Percentiles rank a stretch among this genome's conserved stretches.
These are phyloP conservation scores for Magnusiomyces suaveolens DNA, from an alignment of 1,139 yeast genomes.

Conservation along the genomic window DNA sequence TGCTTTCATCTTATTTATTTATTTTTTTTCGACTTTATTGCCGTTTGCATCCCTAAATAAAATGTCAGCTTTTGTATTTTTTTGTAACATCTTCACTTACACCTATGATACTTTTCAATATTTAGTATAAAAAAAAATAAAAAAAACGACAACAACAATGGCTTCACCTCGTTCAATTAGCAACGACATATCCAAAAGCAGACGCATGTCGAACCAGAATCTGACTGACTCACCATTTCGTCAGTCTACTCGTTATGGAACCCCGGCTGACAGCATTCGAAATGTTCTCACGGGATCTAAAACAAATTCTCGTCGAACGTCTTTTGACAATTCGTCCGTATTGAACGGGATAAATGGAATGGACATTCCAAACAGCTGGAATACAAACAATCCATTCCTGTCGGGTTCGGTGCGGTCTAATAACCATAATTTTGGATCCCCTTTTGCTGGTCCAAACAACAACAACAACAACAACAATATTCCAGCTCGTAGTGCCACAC, in stretches of 20 bases:
- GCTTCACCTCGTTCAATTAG: slow-evolving; percentile 14
- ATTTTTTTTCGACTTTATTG: not conserved
- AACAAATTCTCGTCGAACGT: slow-evolving; percentile 11
- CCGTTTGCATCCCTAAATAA: not conserved
- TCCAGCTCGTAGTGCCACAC: slow-evolving; percentile 9
- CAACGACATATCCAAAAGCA: not conserved
- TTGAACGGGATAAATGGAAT: not conserved
- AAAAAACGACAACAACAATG: no score
- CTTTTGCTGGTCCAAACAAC: not conserved
- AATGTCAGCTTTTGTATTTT: not conserved
- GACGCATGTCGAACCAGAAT: slow-evolving; percentile 14
- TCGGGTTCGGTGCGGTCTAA: not conserved
- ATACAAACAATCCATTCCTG: slow-evolving; percentile 5
- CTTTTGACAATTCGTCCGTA: slow-evolving; percentile 1
- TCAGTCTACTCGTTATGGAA: slow-evolving; percentile 19
- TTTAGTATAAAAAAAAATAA: no score
- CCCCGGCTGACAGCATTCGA: not conserved
- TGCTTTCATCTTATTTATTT: not conserved
- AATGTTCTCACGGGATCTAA: slow-evolving; percentile 1
- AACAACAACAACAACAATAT: no score
- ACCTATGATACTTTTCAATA: not conserved
- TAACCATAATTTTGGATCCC: not conserved
- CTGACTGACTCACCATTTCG: slow-evolving; percentile 22
- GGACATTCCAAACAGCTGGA: slow-evolving; percentile 2
- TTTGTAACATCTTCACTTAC: not conserved